phyloP scores from a whole-genome alignment of 2,329 filamentous ascomycete species.

The Magnaporthiopsis poae region DNA sequence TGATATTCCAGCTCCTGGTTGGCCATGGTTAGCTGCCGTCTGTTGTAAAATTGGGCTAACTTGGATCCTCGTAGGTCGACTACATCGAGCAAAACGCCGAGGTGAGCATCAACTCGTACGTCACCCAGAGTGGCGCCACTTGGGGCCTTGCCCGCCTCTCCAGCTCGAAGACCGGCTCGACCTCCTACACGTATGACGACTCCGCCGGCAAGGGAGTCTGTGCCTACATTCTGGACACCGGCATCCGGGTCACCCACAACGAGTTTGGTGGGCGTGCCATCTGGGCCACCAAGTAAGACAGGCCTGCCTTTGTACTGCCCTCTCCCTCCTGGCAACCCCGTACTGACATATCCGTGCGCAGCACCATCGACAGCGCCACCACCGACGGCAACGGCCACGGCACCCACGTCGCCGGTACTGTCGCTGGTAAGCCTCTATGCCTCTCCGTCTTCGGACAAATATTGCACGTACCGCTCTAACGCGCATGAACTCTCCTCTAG shows the following conservation, averaged over 20 bases:
- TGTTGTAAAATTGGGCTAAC: slow-evolving; percentile 9
- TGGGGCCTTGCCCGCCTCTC: slow-evolving; percentile 23
- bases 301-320: slow-evolving; percentile 8
- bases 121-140: slow-evolving; percentile 17
- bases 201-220: slow-evolving; percentile 21
- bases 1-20: too few relatives aligned
- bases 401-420: slow-evolving; percentile 37
- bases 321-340: too few relatives aligned
- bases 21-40: neutral
- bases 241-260: slow-evolving; percentile 31
- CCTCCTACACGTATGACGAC: slow-evolving; percentile 21
- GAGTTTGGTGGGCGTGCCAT: slow-evolving; percentile 34
- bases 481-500: slow-evolving; percentile 3
- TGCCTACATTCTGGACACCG: slow-evolving; percentile 37
- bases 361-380: slow-evolving; percentile 22
- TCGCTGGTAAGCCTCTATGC: slow-evolving; percentile 19
- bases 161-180: slow-evolving; percentile 13
- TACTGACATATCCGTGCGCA: neutral
- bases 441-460: neutral
- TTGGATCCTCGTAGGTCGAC: slow-evolving; percentile 16
- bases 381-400: slow-evolving; percentile 36
- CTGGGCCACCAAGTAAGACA: slow-evolving; percentile 28
- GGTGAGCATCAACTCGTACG: slow-evolving; percentile 20
- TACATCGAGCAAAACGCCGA: slow-evolving; percentile 23
- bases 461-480: neutral